Conservation (phyloP, 2,329 filamentous ascomycete genomes). For the Blastomyces gilchristii region DNA sequence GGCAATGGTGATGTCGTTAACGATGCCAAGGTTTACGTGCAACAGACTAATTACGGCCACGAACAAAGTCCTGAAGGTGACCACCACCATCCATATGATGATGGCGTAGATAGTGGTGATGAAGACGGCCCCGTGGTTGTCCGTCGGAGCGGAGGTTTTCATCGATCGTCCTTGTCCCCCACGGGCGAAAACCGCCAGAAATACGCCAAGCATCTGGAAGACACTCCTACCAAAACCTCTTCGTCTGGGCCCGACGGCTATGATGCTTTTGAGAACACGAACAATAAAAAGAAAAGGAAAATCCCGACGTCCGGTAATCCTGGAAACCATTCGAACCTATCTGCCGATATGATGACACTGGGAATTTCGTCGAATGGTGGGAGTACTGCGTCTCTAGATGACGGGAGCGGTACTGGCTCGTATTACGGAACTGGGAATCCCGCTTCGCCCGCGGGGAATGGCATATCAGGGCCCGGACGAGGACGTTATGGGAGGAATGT, state of each 20-base stretch:
- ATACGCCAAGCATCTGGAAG: conserved; percentile 22
- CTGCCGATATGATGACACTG: conserved; percentile 55
- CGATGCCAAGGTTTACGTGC: conserved; percentile 37
- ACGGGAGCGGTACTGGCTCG: conserved; percentile 39
- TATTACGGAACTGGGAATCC: conserved; percentile 49
- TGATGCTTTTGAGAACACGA: conserved; percentile 95
- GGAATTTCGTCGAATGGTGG: conserved; percentile 43
- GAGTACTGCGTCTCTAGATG: conserved; percentile 34
- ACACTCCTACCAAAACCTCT: conserved; percentile 43
- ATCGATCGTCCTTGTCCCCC: conserved; percentile 29
- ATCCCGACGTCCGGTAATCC: conserved; percentile 79
- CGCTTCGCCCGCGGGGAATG: conserved; percentile 49
- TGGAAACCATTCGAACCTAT: conserved; percentile 47
- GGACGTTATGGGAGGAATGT: conserved; percentile 63
- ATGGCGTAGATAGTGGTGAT: conserved; percentile 52
- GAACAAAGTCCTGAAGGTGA: conserved; percentile 31
- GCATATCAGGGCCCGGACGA: conserved; percentile 74
- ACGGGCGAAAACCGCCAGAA: conserved; percentile 22
- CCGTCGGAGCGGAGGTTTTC: conserved; percentile 34
- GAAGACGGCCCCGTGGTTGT: conserved; percentile 42
- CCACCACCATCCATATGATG: conserved; percentile 41
- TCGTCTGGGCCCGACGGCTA: conserved; percentile 75
- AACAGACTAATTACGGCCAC: conserved; percentile 34
- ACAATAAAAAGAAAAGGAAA: conserved; percentile 99
- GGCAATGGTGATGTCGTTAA: conserved; percentile 46